Evolutionary conservation across 2,329 filamentous ascomycete species (phyloP).

Genomic region (Sporothrix schenckii): DNA sequence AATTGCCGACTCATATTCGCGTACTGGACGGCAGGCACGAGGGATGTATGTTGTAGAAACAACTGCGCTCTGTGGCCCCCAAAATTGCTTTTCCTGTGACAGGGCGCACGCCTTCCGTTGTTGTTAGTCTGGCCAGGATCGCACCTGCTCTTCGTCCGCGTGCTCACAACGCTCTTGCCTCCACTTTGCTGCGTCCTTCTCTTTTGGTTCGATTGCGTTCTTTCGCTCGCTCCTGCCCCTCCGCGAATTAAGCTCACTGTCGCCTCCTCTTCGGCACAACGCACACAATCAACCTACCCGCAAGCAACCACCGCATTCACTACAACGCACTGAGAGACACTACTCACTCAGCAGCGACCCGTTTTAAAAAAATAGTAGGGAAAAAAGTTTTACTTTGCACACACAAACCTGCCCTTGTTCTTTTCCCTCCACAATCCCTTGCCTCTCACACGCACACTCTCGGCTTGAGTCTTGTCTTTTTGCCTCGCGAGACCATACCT

Average conservation of each 20-base stretch:
- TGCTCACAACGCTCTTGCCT: slow-evolving; percentile 22
- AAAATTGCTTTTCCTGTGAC: slow-evolving; percentile 17
- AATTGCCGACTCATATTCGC: slow-evolving; percentile 30
- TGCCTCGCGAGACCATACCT: slow-evolving; percentile 21
- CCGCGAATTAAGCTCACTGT: slow-evolving; percentile 32
- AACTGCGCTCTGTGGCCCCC: not conserved
- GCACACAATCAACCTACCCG: slow-evolving; percentile 25
- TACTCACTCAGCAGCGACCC: slow-evolving; percentile 34
- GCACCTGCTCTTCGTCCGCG: slow-evolving; percentile 18
- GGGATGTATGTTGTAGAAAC: not conserved
- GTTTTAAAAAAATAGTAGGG: slow-evolving; percentile 36
- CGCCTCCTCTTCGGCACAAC: slow-evolving; percentile 25
- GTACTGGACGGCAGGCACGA: slow-evolving; percentile 18
- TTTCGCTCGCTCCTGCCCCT: slow-evolving; percentile 28
- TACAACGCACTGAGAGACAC: slow-evolving; percentile 12
- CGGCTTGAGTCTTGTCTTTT: slow-evolving; percentile 15
- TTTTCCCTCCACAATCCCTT: slow-evolving; percentile 28
- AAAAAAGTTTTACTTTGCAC: slow-evolving; percentile 40
- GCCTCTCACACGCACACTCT: slow-evolving; percentile 22
- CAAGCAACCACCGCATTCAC: slow-evolving; percentile 20
- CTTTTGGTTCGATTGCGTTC: not conserved
- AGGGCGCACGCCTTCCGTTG: slow-evolving; percentile 22
- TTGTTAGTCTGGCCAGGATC: slow-evolving; percentile 6
- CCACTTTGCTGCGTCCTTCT: not conserved
- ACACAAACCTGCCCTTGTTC: slow-evolving; percentile 35